Evolutionary conservation across 176 grass and related monocot genomes (phyloP), one percentile per base, ranked within the genome.

Genomic region (Ananas comosus): DNA sequence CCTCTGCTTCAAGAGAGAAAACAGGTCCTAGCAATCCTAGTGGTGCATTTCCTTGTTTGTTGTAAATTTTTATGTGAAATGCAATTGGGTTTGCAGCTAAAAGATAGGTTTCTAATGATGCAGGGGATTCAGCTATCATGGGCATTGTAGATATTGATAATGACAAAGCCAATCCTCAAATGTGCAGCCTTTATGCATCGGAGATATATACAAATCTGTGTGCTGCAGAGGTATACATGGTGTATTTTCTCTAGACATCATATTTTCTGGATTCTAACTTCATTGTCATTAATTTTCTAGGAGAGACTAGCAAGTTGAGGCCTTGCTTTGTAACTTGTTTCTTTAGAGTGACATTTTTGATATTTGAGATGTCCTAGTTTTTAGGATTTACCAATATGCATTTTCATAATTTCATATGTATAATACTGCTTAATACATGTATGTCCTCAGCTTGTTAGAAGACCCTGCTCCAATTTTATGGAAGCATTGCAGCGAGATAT

Each of bases 121-220:
- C 74, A 91, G 88, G 88, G 47, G 48, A 49, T 4, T 69, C 67
- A 51, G 17, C 68, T 72, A 70, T n/a, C 66, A 68, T 78, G 54
- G 72, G 66, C 47, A 69, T 81, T 67, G 52, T 82, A 67, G 75
- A 91, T 59, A 82, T 91, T 79, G 88, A 91, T 79, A 81, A 65
- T 54, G 76, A 84, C 50, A 75, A 66, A 81, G 72, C 50, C n/a
- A 83, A 87, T 84, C 84, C 88, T 71, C 84, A 84, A 74, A 84
- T 91, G 84, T 91, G 88, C 63, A 67, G 56, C 65, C 61, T 58
- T 66, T 91, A 87, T 1, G 84, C 47, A 72, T 66, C 64, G 61
- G 81, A 91, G 25, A 79, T 91, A 72, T 91, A 87, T 70, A 70
- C 72, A 51, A 91, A 87, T 72, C 65, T 79, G 50, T 72, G 83